Conservation (phyloP, 2,329 filamentous ascomycete genomes). For the Cercospora janseana region DNA sequence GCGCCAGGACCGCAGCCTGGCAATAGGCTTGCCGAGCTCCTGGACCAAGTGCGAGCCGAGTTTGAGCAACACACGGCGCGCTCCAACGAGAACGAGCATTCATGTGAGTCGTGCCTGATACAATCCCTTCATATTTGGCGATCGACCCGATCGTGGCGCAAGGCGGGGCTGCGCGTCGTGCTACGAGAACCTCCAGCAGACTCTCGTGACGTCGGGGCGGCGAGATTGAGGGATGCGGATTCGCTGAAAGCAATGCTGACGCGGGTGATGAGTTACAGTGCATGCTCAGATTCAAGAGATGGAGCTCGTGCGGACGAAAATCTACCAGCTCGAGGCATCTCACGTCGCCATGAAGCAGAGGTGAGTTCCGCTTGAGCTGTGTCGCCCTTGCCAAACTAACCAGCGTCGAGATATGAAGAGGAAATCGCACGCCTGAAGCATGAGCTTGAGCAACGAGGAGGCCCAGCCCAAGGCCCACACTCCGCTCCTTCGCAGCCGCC, state of each 20-base stretch:
- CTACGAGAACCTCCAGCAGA: background rate
- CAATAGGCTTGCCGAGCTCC: constrained; percentile 80
- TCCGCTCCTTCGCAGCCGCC: constrained; percentile 78
- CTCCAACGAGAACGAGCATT: constrained; percentile 85
- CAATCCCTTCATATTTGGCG: too few species aligned
- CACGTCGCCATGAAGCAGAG: constrained; percentile 88
- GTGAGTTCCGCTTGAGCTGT: constrained; percentile 53
- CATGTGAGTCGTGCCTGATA: constrained; percentile 65
- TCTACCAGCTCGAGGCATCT: constrained; percentile 86
- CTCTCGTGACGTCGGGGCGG: too few species aligned
- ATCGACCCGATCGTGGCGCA: background rate
- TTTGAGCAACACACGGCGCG: constrained; percentile 74
- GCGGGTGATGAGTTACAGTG: constrained; percentile 55
- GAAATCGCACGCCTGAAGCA: constrained; percentile 82
- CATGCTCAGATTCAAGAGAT: constrained; percentile 90
- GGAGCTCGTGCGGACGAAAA: constrained; percentile 88
- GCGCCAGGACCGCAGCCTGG: constrained; percentile 62
- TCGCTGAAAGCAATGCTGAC: constrained; percentile 16
- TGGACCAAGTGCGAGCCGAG: constrained; percentile 86
- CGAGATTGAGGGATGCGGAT: background rate
- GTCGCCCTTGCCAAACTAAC: constrained; percentile 22
- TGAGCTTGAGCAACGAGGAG: constrained; percentile 74
- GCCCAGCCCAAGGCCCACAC: constrained; percentile 63
- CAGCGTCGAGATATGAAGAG: constrained; percentile 74
- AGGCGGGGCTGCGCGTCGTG: too few species aligned